Conservation (phyloP, 495 filamentous ascomycete genomes). For the Talaromyces nanjingensis region DNA sequence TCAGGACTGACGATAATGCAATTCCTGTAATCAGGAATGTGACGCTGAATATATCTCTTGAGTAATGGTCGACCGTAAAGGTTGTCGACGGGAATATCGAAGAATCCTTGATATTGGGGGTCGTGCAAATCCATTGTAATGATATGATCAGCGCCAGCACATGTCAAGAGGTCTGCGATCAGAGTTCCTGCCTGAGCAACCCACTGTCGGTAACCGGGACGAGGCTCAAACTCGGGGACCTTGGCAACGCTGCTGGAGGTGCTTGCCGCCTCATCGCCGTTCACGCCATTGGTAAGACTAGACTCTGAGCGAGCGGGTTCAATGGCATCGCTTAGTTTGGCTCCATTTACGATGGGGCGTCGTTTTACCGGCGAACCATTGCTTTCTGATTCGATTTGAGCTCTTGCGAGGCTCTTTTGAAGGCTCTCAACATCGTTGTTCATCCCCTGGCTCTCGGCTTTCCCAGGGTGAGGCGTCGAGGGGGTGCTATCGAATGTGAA, state of each 20-base stretch:
- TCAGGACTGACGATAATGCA: conserved; percentile 94
- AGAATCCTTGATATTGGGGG: conserved; percentile 97
- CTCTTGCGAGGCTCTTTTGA: conserved; percentile 56
- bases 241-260: conserved; percentile 38
- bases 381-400: conserved; percentile 41
- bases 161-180: conserved; percentile 89
- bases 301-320: conserved; percentile 49
- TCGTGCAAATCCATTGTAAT: conserved; percentile 96
- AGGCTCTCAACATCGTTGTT: conserved; percentile 56
- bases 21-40: conserved; percentile 79
- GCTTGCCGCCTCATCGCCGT: conserved; percentile 47
- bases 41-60: conserved; percentile 80
- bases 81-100: conserved; percentile 97
- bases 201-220: conserved; percentile 96
- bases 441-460: conserved; percentile 55
- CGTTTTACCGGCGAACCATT: conserved; percentile 33
- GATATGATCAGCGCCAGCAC: conserved; percentile 92
- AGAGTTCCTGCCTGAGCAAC: conserved; percentile 95
- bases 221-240: conserved; percentile 59
- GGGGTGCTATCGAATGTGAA: conserved; percentile 95
- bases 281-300: conserved; percentile 21
- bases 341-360: conserved; percentile 27
- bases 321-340: conserved; percentile 52
- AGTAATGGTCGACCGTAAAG: conserved; percentile 83
- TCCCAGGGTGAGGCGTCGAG: conserved; percentile 67